These are phyloP conservation scores for Apiospora marii DNA, from an alignment of 2,329 filamentous ascomycete genomes.

Conservation along the genomic window DNA sequence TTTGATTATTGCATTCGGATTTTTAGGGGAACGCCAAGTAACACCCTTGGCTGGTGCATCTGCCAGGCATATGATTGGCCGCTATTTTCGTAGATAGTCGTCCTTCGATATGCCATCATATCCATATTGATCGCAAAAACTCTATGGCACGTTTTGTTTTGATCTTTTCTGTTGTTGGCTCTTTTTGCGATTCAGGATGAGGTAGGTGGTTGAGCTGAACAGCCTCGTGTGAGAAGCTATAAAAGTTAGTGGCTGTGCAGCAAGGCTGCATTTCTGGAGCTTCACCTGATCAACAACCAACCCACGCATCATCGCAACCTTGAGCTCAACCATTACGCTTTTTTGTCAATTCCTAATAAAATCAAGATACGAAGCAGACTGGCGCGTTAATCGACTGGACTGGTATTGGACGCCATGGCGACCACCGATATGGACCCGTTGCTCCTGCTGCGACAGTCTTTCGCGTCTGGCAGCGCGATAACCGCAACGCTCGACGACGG, in stretches of 20 bases:
- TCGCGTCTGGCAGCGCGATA: constrained; percentile 73
- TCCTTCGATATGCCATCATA: neutral
- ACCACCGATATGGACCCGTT: constrained; percentile 76
- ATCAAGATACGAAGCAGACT: neutral
- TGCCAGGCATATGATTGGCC: neutral
- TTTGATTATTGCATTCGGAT: neutral
- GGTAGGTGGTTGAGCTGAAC: neutral
- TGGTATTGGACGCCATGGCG: constrained; percentile 56
- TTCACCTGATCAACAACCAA: constrained; percentile 18
- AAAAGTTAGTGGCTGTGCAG: constrained; percentile 14
- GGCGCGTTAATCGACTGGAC: neutral
- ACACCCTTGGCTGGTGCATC: neutral
- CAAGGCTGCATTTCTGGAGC: constrained; percentile 18
- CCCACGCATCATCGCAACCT: constrained; percentile 13
- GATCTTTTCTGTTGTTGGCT: neutral
- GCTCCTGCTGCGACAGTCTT: constrained; percentile 82
- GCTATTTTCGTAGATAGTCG: neutral
- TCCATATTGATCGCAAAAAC: neutral
- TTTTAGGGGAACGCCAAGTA: too few species aligned
- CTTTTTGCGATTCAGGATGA: neutral
- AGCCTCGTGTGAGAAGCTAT: constrained; percentile 4
- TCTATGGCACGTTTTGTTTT: neutral
- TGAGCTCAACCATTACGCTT: neutral
- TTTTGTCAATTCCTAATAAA: neutral
- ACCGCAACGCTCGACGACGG: constrained; percentile 77